A percentile compares a stretch with the other conserved stretches of the same genome.
Conservation (phyloP, 2,329 filamentous ascomycete species). For the Teratosphaeria gauchensis region DNA sequence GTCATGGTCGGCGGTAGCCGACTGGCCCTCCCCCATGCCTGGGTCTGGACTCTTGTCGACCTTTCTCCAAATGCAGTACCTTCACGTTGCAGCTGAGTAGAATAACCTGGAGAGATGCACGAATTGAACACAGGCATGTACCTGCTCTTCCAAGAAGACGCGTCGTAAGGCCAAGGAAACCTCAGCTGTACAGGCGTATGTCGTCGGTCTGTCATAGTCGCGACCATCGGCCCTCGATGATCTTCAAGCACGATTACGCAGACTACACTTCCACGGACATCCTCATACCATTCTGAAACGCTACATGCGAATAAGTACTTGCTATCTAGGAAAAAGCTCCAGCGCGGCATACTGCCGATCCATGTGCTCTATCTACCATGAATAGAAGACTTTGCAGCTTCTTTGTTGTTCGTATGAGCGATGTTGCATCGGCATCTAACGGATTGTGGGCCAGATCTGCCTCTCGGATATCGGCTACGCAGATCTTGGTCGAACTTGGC, state of each 20-base stretch:
- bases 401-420: neutral
- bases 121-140: neutral
- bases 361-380: neutral
- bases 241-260: neutral
- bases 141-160: neutral
- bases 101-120: neutral
- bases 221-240: neutral
- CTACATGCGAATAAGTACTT: neutral
- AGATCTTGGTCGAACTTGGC: neutral
- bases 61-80: neutral
- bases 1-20: neutral
- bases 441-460: neutral
- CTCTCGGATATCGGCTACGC: neutral
- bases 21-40: neutral
- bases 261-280: neutral
- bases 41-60: neutral
- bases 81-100: neutral
- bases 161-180: neutral
- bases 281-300: neutral
- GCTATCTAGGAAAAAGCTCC: neutral
- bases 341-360: neutral
- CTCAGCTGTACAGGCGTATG: neutral
- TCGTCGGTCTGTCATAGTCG: neutral
- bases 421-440: slow-evolving; percentile 1
- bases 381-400: neutral